A percentile compares a stretch with the other conserved stretches of the same genome.
Evolutionary conservation across 805 yeast species (phyloP).

Genomic region (Saccharomycopsis javanensis): DNA sequence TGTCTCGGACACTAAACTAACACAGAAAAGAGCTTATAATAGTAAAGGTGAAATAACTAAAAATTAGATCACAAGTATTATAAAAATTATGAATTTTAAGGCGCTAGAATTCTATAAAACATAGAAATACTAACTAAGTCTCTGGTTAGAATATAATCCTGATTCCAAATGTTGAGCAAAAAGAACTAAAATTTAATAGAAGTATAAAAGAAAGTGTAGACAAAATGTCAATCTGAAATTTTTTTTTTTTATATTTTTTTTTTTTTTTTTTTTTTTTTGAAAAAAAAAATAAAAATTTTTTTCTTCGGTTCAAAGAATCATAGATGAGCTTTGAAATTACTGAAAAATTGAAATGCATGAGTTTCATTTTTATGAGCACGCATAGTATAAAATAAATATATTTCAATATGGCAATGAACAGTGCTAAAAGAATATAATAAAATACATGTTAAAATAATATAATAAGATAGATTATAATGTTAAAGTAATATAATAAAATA

Average conservation of each 20-base stretch:
- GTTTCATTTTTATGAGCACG: neutral
- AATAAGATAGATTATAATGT: too few species aligned
- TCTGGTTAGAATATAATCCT: conserved; percentile 3
- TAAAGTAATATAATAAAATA: too few species aligned
- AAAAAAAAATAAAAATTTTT: neutral
- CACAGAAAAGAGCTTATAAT: neutral
- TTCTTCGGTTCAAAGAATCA: neutral
- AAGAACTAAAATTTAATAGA: neutral
- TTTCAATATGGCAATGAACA: too few species aligned
- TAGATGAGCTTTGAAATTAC: neutral
- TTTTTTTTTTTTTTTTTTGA: too few species aligned
- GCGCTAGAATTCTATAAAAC: conserved; percentile 1
- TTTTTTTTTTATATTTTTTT: neutral
- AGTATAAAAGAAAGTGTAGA: neutral
- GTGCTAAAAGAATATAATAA: too few species aligned
- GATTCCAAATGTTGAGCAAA: neutral
- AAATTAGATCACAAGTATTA: neutral
- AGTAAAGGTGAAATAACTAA: neutral
- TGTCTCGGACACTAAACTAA: conserved; percentile 2
- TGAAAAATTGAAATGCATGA: neutral
- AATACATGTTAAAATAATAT: too few species aligned
- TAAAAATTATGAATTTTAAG: neutral
- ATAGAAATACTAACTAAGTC: neutral
- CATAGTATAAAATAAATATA: neutral
- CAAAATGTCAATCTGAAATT: neutral